Evolutionary conservation across 2,329 filamentous ascomycete species (phyloP).

Genomic region (Trichophyton verrucosum): DNA sequence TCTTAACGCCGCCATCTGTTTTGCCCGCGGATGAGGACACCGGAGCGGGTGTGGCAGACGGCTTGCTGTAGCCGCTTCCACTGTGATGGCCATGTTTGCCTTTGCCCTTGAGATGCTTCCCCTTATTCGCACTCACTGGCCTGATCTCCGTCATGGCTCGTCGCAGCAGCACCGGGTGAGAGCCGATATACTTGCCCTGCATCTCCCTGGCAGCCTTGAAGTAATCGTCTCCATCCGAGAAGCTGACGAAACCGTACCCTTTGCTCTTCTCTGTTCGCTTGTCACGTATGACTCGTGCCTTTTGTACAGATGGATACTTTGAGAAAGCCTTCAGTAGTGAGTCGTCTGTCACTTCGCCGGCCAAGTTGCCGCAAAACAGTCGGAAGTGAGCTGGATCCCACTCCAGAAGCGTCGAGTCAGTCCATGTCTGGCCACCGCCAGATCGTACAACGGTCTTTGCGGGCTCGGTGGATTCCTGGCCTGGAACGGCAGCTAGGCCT

Average conservation of each 20-base stretch:
- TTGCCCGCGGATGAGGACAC: constrained; percentile 19
- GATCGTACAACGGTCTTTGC: constrained; percentile 79
- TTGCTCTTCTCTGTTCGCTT: constrained; percentile 94
- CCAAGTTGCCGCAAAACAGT: constrained; percentile 91
- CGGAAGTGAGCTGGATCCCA: constrained; percentile 94
- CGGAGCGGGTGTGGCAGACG: background rate
- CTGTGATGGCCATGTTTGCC: constrained; percentile 20
- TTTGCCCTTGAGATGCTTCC: constrained; percentile 44
- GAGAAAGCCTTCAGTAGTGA: constrained; percentile 88
- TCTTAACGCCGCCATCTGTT: constrained; percentile 32
- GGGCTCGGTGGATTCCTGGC: constrained; percentile 30
- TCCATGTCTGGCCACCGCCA: constrained; percentile 87
- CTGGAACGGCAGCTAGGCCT: constrained; percentile 29
- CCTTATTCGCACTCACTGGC: constrained; percentile 54
- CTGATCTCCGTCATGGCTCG: constrained; percentile 89
- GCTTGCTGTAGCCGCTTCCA: constrained; percentile 21
- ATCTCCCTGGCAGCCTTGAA: constrained; percentile 95
- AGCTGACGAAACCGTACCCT: constrained; percentile 92
- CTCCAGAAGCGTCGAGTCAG: constrained; percentile 74
- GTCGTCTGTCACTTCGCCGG: constrained; percentile 94
- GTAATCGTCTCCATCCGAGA: constrained; percentile 88
- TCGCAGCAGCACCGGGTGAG: constrained; percentile 77
- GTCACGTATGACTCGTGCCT: constrained; percentile 85
- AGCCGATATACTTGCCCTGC: constrained; percentile 98
- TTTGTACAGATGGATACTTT: constrained; percentile 75